A percentile compares a stretch with the other conserved stretches of the same genome.
phyloP scores from a whole-genome alignment of 495 filamentous ascomycete genomes.

The Penicillium taxi region DNA sequence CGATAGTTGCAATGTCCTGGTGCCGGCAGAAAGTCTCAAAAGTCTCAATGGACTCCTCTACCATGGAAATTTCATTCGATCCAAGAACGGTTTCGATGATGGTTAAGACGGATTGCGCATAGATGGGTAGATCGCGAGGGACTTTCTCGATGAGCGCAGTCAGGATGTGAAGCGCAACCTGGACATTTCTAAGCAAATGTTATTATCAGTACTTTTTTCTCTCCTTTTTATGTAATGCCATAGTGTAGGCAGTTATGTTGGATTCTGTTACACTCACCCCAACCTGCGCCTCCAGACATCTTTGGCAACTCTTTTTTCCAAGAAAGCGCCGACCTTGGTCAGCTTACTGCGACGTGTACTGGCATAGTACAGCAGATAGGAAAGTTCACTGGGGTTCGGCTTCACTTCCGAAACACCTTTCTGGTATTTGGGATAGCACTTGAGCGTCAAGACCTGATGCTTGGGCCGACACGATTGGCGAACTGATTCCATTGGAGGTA shows the following conservation, averaged over 20 bases:
- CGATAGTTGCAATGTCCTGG: slow-evolving; percentile 68
- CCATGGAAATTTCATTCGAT: slow-evolving; percentile 76
- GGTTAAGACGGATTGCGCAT: slow-evolving; percentile 68
- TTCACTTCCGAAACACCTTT: slow-evolving; percentile 85
- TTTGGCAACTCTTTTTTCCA: slow-evolving; percentile 80
- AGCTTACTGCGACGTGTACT: slow-evolving; percentile 88
- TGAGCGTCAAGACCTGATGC: slow-evolving; percentile 85
- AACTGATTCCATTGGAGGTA: slow-evolving; percentile 46
- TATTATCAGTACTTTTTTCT: slow-evolving; percentile 5
- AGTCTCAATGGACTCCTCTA: slow-evolving; percentile 76
- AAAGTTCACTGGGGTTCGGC: slow-evolving; percentile 88
- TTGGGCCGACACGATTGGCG: slow-evolving; percentile 70
- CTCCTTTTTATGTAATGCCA: too few relatives aligned
- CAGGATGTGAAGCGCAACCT: slow-evolving; percentile 84
- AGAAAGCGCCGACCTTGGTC: slow-evolving; percentile 83
- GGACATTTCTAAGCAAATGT: slow-evolving; percentile 61
- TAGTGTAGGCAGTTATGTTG: background rate
- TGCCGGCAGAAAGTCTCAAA: slow-evolving; percentile 77
- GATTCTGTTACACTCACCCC: slow-evolving; percentile 50
- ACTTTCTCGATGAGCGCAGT: slow-evolving; percentile 85
- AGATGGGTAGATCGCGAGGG: slow-evolving; percentile 81
- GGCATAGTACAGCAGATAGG: slow-evolving; percentile 90
- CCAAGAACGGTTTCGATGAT: slow-evolving; percentile 69
- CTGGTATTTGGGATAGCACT: slow-evolving; percentile 85
- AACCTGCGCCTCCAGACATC: slow-evolving; percentile 77